Evolutionary conservation across 1,139 yeast genomes (phyloP).

Genomic region (Eremothecium coryli): DNA sequence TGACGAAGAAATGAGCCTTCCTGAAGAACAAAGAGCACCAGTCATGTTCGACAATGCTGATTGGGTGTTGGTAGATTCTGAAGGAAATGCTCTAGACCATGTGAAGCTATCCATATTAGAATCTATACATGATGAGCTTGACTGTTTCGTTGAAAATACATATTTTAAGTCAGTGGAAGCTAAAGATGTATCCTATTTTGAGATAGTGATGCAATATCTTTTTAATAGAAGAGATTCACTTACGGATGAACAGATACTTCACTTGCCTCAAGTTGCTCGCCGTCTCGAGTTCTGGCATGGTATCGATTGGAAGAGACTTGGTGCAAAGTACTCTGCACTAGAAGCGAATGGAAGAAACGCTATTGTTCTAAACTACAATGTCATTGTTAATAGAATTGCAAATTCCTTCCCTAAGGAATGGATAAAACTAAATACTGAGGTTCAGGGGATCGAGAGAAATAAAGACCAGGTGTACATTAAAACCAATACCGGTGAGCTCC

Average conservation of each 20-base stretch:
- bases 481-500: slow-evolving; percentile 27
- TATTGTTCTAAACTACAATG: slow-evolving; percentile 47
- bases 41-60: slow-evolving; percentile 39
- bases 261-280: slow-evolving; percentile 45
- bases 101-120: slow-evolving; percentile 32
- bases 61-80: slow-evolving; percentile 27
- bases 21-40: slow-evolving; percentile 19
- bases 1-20: slow-evolving; percentile 40
- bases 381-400: slow-evolving; percentile 40
- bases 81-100: slow-evolving; percentile 29
- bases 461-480: slow-evolving; percentile 23
- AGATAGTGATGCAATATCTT: slow-evolving; percentile 41
- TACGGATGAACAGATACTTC: slow-evolving; percentile 42
- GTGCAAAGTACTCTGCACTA: slow-evolving; percentile 57
- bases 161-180: slow-evolving; percentile 41
- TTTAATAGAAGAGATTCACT: slow-evolving; percentile 39
- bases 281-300: slow-evolving; percentile 74
- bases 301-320: slow-evolving; percentile 51
- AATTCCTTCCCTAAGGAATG: slow-evolving; percentile 34
- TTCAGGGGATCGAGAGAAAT: slow-evolving; percentile 34
- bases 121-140: slow-evolving; percentile 48
- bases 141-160: slow-evolving; percentile 48
- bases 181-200: slow-evolving; percentile 44
- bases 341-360: slow-evolving; percentile 73
- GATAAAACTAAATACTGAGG: slow-evolving; percentile 41